Conservation (phyloP, 73 alveolate genomes). For the Stentor roeselii region DNA sequence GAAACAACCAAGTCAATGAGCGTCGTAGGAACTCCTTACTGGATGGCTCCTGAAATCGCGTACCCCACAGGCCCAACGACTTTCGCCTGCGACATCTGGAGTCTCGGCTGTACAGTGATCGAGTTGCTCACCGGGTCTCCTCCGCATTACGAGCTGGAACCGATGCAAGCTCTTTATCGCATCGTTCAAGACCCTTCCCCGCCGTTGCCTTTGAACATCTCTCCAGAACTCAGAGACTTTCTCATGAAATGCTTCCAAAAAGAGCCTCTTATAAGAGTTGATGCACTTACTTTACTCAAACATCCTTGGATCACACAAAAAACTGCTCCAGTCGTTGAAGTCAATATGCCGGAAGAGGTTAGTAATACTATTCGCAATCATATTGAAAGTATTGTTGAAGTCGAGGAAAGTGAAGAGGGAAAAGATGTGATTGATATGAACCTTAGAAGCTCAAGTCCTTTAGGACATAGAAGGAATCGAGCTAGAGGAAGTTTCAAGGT, state of each 20-base stretch:
- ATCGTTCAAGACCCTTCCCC: conserved; percentile 88
- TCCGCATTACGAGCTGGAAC: conserved; percentile 88
- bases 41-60: conserved; percentile 99
- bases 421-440: background rate
- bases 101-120: conserved; percentile 95
- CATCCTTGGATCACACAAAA: conserved; percentile 74
- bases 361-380: conserved; percentile 8
- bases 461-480: conserved; percentile 26
- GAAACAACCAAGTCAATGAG: conserved; percentile 85
- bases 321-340: background rate
- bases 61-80: conserved; percentile 83
- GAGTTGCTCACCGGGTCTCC: conserved; percentile 94
- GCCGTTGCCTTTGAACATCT: conserved; percentile 86
- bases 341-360: conserved; percentile 5
- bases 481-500: conserved; percentile 16
- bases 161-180: conserved; percentile 81
- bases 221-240: conserved; percentile 85
- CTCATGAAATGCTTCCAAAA: conserved; percentile 83
- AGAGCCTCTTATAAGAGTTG: conserved; percentile 87
- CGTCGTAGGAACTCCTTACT: conserved; percentile 95
- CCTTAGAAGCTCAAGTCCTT: conserved; percentile 36
- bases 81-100: conserved; percentile 96
- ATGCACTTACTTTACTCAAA: conserved; percentile 84
- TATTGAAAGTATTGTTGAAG: conserved; percentile 36
- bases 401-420: background rate